phyloP scores from a whole-genome alignment of 768 basidiomycete genomes.

The Lactarius sp. region DNA sequence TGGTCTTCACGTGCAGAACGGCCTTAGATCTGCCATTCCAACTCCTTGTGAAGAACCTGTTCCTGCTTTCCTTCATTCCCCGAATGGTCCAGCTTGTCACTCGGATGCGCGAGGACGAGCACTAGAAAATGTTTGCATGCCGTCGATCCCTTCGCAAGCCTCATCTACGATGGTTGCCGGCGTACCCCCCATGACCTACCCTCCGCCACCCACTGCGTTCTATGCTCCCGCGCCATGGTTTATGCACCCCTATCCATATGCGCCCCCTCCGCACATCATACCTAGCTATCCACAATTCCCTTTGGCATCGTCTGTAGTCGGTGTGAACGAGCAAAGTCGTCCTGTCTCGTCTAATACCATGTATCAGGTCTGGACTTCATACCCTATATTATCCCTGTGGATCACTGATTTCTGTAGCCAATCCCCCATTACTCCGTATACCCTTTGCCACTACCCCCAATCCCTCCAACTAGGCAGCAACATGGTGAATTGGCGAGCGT shows the following conservation, averaged over 20 bases:
- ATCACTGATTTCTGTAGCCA: slow-evolving; percentile 8
- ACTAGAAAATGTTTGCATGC: slow-evolving; percentile 7
- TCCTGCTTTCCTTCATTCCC: background rate
- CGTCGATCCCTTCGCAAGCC: slow-evolving; percentile 4
- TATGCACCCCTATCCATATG: slow-evolving; percentile 21
- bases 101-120: background rate
- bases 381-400: background rate
- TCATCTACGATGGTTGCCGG: slow-evolving; percentile 8
- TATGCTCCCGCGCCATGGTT: slow-evolving; percentile 23
- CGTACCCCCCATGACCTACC: slow-evolving; percentile 7
- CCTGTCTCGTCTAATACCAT: slow-evolving; percentile 1
- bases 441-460: slow-evolving; percentile 8
- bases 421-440: slow-evolving; percentile 19
- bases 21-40: background rate
- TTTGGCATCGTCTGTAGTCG: background rate
- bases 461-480: slow-evolving; percentile 13
- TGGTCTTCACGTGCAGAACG: slow-evolving; percentile 2
- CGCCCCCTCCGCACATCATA: slow-evolving; percentile 38
- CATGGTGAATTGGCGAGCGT: background rate
- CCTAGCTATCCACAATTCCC: slow-evolving; percentile 40
- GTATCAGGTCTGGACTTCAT: slow-evolving; percentile 17
- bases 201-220: slow-evolving; percentile 14
- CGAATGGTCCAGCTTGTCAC: slow-evolving; percentile 2
- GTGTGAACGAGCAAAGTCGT: slow-evolving; percentile 12
- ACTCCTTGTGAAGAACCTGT: background rate